Percentiles rank a stretch among this genome's conserved stretches.
Evolutionary conservation across 2,329 filamentous ascomycete genomes (phyloP).

Genomic region (Coniochaeta sp.): DNA sequence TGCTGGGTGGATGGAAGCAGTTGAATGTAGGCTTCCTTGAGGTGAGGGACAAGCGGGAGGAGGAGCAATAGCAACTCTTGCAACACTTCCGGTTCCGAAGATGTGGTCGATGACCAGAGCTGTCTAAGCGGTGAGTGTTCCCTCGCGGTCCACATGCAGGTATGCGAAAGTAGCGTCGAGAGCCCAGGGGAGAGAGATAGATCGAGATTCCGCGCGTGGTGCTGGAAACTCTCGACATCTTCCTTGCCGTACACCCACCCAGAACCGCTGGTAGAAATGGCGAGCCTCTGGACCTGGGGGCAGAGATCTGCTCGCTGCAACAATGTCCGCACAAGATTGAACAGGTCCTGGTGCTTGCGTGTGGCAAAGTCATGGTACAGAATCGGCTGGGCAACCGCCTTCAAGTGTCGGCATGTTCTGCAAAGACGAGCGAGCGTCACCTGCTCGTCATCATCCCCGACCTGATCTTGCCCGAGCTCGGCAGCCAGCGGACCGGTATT

Average conservation of each 20-base stretch:
- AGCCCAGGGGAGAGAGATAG: neutral
- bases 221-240: neutral
- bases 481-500: neutral
- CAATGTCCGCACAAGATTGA: neutral
- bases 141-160: neutral
- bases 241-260: neutral
- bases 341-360: neutral
- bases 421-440: neutral
- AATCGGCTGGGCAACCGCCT: neutral
- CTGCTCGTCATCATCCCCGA: neutral
- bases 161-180: neutral
- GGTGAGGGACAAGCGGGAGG: neutral
- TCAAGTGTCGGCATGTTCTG: neutral
- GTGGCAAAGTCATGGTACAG: neutral
- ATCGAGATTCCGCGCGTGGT: neutral
- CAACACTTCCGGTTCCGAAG: neutral
- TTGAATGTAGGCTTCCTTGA: neutral
- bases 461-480: neutral
- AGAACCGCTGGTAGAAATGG: neutral
- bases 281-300: neutral
- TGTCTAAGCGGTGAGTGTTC: neutral
- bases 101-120: neutral
- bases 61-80: neutral
- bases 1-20: neutral
- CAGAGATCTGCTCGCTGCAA: neutral